A percentile compares a stretch with the other conserved stretches of the same genome.
Evolutionary conservation across 2,329 filamentous ascomycete genomes (phyloP).

Genomic region (Neurospora sp.): DNA sequence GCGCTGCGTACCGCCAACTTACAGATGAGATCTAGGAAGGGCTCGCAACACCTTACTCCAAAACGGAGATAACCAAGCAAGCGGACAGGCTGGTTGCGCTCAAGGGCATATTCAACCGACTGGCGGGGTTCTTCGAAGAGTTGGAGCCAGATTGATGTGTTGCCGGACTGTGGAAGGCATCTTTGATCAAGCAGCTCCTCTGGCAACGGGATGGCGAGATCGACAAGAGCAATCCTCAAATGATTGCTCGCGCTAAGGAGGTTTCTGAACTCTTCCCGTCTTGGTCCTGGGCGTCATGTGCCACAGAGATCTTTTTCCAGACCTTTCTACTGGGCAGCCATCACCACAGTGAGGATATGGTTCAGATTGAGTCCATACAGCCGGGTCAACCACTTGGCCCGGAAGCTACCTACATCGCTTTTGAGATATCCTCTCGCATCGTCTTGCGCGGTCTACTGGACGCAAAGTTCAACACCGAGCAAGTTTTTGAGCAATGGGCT

Average conservation of each 20-base stretch:
- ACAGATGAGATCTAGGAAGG: not conserved
- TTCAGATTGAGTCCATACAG: not conserved
- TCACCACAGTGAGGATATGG: not conserved
- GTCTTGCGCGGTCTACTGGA: not conserved
- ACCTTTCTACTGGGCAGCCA: too few species aligned
- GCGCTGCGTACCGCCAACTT: too few species aligned
- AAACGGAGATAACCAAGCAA: not conserved
- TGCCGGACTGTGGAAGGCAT: not conserved
- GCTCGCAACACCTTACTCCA: not conserved
- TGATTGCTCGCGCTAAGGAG: not conserved
- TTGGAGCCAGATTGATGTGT: not conserved
- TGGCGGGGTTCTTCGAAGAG: not conserved
- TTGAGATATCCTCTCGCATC: not conserved
- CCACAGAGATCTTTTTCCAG: not conserved
- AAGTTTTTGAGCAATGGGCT: not conserved
- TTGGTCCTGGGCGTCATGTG: not conserved
- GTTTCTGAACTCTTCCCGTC: not conserved
- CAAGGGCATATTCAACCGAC: not conserved
- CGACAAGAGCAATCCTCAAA: not conserved
- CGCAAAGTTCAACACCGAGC: not conserved
- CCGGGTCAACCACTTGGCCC: not conserved
- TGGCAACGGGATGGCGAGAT: not conserved
- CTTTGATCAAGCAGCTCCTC: not conserved
- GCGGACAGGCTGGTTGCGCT: not conserved
- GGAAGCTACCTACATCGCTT: not conserved